Evolutionary conservation across 495 filamentous ascomycete genomes (phyloP), one percentile per base, ranked within the genome.

Genomic region (Tuber aestivum): DNA sequence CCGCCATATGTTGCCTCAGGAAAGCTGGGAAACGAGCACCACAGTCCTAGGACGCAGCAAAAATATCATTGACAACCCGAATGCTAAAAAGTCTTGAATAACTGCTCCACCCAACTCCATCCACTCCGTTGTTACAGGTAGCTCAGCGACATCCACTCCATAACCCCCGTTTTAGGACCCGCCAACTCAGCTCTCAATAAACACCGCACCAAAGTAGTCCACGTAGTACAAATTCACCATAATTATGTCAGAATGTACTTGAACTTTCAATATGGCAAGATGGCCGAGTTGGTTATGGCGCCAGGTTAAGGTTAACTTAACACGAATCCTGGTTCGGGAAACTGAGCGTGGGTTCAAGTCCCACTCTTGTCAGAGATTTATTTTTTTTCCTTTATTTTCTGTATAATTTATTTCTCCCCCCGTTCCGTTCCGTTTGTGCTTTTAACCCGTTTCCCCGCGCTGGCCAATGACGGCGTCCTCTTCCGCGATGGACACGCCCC

Each of bases 331-430:
- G 69, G 76, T 79, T 79, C 71, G 77, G 77, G 77, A 79, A 79
- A 77, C 72, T 72, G 75, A 77, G 77, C 77, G 77, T 79, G 77
- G 75, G 77, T 79, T 78, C 71, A 77, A 79, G 77, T 79, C 78
- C 78, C 78, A 79, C 78, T 79, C 70, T 77, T 79, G 75, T 79
- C 78, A 79, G 68, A 42, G 38, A 20, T 78, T 75, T 74, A 50
- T 73, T 71, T 48, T 71, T 41, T 21, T 75, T 35, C 18, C 3
- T 16, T 32, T 2, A 5, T 20, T 65, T 7, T 27, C 56, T 5
- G 5, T 4, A n/a, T n/a, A n/a, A 5, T 32, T 16, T 4, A 56
- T 9, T 23, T n/a, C 23, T 23, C n/a, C 21, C 23, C 48, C 48
- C 48, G 12, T 32, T 32, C 18, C n/a, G 27, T n/a, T 32, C 5